Percentiles rank a stretch among this genome's conserved stretches.
Evolutionary conservation across 2,329 filamentous ascomycete species (phyloP).

Genomic region (Phyllachora maydis): DNA sequence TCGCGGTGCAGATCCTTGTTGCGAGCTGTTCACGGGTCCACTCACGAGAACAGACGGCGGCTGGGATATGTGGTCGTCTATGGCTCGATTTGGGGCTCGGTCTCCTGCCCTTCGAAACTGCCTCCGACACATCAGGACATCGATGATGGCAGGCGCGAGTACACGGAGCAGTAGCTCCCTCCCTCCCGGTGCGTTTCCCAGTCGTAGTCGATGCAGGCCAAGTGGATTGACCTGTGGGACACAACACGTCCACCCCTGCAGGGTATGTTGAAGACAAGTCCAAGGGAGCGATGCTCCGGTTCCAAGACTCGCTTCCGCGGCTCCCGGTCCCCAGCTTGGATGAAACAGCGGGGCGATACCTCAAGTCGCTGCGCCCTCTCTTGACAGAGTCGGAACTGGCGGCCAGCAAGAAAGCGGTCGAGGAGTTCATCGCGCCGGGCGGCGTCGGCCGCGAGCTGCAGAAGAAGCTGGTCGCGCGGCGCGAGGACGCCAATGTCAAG

Average conservation of each 20-base stretch:
- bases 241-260: too few relatives aligned
- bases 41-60: too few relatives aligned
- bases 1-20: too few relatives aligned
- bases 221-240: too few relatives aligned
- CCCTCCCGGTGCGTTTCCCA: constrained; percentile 23
- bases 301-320: constrained; percentile 65
- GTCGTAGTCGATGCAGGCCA: too few relatives aligned
- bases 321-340: constrained; percentile 67
- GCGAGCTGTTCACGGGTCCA: too few relatives aligned
- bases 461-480: constrained; percentile 62
- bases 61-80: too few relatives aligned
- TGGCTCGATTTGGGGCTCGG: too few relatives aligned
- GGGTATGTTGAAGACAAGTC: constrained; percentile 61
- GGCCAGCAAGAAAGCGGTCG: constrained; percentile 60
- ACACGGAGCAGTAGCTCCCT: constrained; percentile 37
- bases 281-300: constrained; percentile 66
- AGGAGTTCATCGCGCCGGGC: constrained; percentile 76
- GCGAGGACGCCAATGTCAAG: constrained; percentile 60
- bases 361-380: constrained; percentile 61
- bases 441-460: constrained; percentile 69
- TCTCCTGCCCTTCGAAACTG: constrained; percentile 11
- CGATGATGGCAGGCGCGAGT: constrained; percentile 27
- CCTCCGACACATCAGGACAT: constrained; percentile 6
- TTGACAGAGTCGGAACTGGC: constrained; percentile 48
- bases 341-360: constrained; percentile 61